These are phyloP conservation scores for Amesomyces nigricolor DNA, from an alignment of 2,329 filamentous ascomycete species.

Conservation along the genomic window DNA sequence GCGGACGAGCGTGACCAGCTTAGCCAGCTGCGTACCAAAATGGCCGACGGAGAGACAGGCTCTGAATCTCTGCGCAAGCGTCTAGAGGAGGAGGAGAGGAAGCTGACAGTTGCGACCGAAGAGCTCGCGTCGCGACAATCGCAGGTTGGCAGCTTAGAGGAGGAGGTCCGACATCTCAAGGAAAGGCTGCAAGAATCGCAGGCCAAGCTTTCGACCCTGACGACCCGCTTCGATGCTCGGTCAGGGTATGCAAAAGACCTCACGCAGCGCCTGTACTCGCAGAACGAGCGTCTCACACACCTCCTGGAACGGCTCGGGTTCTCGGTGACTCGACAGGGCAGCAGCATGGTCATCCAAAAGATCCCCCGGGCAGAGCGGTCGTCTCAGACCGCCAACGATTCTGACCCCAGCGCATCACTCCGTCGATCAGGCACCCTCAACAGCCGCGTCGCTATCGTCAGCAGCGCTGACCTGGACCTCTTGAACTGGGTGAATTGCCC, in stretches of 20 bases:
- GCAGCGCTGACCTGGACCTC: conserved; percentile 63
- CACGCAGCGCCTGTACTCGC: conserved; percentile 73
- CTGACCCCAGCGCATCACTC: conserved; percentile 47
- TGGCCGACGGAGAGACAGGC: conserved; percentile 77
- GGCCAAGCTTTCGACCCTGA: conserved; percentile 45
- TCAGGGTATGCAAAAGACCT: conserved; percentile 73
- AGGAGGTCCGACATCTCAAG: conserved; percentile 64
- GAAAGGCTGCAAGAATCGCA: conserved; percentile 57
- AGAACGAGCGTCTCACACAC: conserved; percentile 76
- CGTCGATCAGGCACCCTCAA: conserved; percentile 49
- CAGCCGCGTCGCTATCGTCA: conserved; percentile 50
- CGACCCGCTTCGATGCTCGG: conserved; percentile 60
- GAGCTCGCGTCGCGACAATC: conserved; percentile 70
- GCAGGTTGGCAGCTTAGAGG: conserved; percentile 68
- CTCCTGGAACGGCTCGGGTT: conserved; percentile 86
- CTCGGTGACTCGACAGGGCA: conserved; percentile 67
- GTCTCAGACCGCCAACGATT: conserved; percentile 51
- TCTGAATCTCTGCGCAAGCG: conserved; percentile 71
- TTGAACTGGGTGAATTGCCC: conserved; percentile 76
- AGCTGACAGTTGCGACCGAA: conserved; percentile 60
- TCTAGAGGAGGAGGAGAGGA: conserved; percentile 69
- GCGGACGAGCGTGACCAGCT: conserved; percentile 65
- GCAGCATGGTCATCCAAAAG: conserved; percentile 69
- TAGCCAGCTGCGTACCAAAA: conserved; percentile 59
- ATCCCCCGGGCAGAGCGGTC: conserved; percentile 55